Base-by-base conservation (phyloP, 352 stramenopile species). In the Globisporangium orthogonon region DNA sequence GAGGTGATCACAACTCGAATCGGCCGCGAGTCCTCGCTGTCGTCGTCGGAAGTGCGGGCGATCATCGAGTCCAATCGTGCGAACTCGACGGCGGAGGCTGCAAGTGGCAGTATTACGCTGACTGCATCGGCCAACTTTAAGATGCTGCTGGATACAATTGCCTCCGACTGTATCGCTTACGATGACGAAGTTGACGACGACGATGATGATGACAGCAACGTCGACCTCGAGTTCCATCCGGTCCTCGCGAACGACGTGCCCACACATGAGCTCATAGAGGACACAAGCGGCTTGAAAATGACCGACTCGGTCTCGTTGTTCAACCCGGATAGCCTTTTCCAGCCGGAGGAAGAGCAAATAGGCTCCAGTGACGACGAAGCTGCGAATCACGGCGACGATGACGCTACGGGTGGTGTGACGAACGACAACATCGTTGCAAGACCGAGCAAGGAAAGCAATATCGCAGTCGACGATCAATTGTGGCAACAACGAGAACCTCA, bases 151-250 rank as follows among this genome's bases (percentile, higher is more conserved):
- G 23, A 28, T 29, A 5, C 15, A 17, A 13, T 47, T 6, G 41
- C 17, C 9, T 47, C 28, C 5, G 41, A 33, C 52, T 13, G 4
- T 37, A 14, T 14, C 46, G 28, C 13, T 3, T 37, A 44, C 40
- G 18, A 46, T 3, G 47, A 56, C 28, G 23, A 23, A 23, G 30
- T 43, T 5, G 63, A 70, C 18, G 58, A 51, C 3, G 70, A 77
- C 39, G 66, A 68, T 3, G 62, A 73, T 50, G 62, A 57, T 7
- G 53, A 70, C 15, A 11, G 39, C 37, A 49, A 48, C 39, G 57
- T 57, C 31, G 71, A 69, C 29, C 73, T 83, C 45, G 66, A 80
- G 52, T 83, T 81, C 50, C 74, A 77, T 45, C 71, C 74, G 6
- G 69, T 60, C 18, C 51, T 55, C 35, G 33, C 44, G 28, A 56